A percentile compares a stretch with the other conserved stretches of the same genome.
Conservation (phyloP, 257 asterid genomes). For the Nicotiana undulata region DNA sequence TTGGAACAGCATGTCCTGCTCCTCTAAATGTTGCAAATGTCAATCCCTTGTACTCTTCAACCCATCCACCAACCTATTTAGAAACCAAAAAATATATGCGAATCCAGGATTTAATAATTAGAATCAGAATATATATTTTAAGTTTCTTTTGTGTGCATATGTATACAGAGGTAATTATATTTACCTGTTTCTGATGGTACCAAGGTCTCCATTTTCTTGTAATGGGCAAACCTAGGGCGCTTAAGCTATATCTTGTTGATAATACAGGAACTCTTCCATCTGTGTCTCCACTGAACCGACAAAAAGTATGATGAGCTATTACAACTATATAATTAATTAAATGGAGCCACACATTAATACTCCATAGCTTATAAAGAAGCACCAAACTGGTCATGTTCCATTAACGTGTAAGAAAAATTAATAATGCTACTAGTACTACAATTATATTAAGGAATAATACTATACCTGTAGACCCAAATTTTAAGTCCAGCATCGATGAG, state of each 20-base stretch:
- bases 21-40: conserved; percentile 91
- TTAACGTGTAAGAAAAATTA: neutral
- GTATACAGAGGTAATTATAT: too few species aligned
- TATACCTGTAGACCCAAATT: conserved; percentile 78
- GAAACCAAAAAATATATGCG: neutral
- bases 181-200: conserved; percentile 86
- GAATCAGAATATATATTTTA: too few species aligned
- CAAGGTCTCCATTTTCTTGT: conserved; percentile 80
- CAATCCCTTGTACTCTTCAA: conserved; percentile 73
- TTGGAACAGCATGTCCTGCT: conserved; percentile 93
- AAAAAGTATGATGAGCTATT: neutral
- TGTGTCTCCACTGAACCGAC: conserved; percentile 62
- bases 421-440: too few species aligned
- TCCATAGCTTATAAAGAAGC: neutral
- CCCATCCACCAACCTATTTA: conserved; percentile 81
- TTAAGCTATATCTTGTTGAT: conserved; percentile 78
- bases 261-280: conserved; percentile 88
- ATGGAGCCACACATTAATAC: neutral
- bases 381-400: neutral
- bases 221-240: conserved; percentile 58
- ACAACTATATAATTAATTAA: neutral
- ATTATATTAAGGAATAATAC: neutral
- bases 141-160: too few species aligned
- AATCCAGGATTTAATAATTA: neutral
- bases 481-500: conserved; percentile 66